Percentiles rank a stretch among this genome's conserved stretches.
These are phyloP conservation scores for Guadua angustifolia DNA, from an alignment of 176 grass and related monocot genomes.

Conservation along the genomic window DNA sequence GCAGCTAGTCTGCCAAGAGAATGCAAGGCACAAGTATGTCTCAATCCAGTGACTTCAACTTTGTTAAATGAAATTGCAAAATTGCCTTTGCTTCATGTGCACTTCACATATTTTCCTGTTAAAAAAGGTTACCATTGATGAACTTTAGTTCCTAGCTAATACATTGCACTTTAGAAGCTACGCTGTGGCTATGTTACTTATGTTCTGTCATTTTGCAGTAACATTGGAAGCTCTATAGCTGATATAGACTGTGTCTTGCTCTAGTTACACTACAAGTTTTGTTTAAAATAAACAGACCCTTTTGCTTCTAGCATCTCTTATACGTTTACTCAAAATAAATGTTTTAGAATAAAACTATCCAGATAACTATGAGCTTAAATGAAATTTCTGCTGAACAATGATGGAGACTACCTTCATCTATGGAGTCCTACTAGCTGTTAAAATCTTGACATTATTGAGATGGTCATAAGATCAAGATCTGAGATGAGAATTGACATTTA, in stretches of 20 bases:
- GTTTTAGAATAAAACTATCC: not conserved
- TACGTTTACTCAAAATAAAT: not conserved
- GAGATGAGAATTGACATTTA: conserved; percentile 15
- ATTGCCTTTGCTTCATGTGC: not conserved
- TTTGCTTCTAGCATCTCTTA: conserved; percentile 17
- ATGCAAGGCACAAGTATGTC: no score
- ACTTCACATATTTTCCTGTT: not conserved
- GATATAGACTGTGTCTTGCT: conserved; percentile 3
- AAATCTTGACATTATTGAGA: conserved; percentile 45
- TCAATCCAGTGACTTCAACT: no score
- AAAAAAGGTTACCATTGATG: no score
- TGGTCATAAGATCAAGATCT: conserved; percentile 43
- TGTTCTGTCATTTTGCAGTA: not conserved
- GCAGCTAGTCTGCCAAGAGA: no score
- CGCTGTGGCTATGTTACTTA: not conserved
- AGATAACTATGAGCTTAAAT: not conserved
- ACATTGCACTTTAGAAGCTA: not conserved
- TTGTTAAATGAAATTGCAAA: not conserved
- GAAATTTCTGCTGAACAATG: not conserved
- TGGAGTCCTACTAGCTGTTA: conserved; percentile 23
- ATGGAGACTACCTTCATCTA: conserved; percentile 49
- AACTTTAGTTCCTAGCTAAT: not conserved
- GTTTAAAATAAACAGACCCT: conserved; percentile 21
- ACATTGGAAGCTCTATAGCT: not conserved
- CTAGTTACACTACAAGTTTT: conserved; percentile 16